Base-by-base conservation (phyloP, 2,329 filamentous ascomycete genomes). In the Karstenula rhodostoma region DNA sequence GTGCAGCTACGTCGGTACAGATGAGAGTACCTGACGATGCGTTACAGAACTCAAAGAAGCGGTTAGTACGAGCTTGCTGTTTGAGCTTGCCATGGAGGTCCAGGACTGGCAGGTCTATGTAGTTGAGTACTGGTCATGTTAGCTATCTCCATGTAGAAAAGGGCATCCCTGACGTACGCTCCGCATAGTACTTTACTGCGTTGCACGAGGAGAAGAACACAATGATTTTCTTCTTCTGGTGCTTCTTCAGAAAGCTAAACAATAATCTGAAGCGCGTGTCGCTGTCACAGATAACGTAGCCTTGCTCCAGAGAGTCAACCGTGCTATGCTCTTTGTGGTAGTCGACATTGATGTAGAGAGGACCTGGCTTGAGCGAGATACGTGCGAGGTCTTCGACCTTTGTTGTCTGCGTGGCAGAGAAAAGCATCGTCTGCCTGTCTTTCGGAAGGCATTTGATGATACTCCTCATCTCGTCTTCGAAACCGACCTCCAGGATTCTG, bases 31-130 rank as follows among this genome's bases (percentile, higher is more conserved):
- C 95, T 67, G 91, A 87, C 67, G 89, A 89, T 19, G 94, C 90
- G 72, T 94, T 93, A 74, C 88, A 90, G 77, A 99, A 99, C 77
- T 98, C 94, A 78, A 98, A 99, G 78, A 99, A 99, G 0, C 93
- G 97, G 76, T 96, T 96, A 25, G 95, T 99, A n/a, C 95, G 91
- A 79, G 97, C 97, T 80, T 97, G 93, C 80, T 99, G 95, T 81
- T 99, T 99, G 81, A 97, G 93, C 81, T 99, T 97, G 35, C 77
- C 95, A 78, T 96, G 92, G 8, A 96, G 84, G 69, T 92, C 90
- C 46, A 96, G 85, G 2, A 96, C 92, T 5, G 91, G 93, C 43
- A 97, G 86, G 78, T 98, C 95, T 72, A 98, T 97, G 81, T 97
- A 98, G 82, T 98, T 98, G 68, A 99, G 88, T 29, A 99, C 58